Percentiles rank a stretch among this genome's conserved stretches.
phyloP scores from a whole-genome alignment of 129 eudicot genomes.

The Ambrosia trifida region DNA sequence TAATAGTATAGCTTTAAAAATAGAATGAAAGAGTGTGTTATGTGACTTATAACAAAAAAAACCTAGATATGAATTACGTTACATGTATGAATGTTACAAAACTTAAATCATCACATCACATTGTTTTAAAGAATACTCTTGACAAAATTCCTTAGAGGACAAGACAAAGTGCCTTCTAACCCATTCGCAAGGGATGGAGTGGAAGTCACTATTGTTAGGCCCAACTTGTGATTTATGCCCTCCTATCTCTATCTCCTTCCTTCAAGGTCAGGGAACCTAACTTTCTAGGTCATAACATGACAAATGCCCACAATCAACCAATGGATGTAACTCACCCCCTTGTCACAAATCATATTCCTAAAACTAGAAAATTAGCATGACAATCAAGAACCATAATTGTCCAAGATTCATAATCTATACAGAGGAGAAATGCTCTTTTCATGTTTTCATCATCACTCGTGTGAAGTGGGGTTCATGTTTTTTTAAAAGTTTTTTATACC shows the following conservation, averaged over 20 bases:
- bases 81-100: background rate
- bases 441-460: slow-evolving; percentile 3
- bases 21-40: too few relatives aligned
- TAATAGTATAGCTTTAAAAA: too few relatives aligned
- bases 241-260: slow-evolving; percentile 24
- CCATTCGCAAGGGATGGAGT: slow-evolving; percentile 30
- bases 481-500: background rate
- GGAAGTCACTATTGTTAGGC: slow-evolving; percentile 32
- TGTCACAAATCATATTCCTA: slow-evolving; percentile 18
- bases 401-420: background rate
- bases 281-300: slow-evolving; percentile 19
- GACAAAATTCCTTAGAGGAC: slow-evolving; percentile 16
- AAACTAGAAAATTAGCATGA: background rate
- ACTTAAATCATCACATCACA: background rate
- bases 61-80: background rate
- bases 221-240: slow-evolving; percentile 27
- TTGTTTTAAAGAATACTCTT: background rate
- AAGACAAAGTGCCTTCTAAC: slow-evolving; percentile 16
- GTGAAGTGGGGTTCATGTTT: background rate
- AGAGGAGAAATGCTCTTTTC: background rate
- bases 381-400: slow-evolving; percentile 10
- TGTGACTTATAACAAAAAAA: too few relatives aligned
- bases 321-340: background rate
- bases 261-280: slow-evolving; percentile 38
- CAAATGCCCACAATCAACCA: background rate